phyloP scores from a whole-genome alignment of 208 protist species.

The Phytomonas francai region DNA sequence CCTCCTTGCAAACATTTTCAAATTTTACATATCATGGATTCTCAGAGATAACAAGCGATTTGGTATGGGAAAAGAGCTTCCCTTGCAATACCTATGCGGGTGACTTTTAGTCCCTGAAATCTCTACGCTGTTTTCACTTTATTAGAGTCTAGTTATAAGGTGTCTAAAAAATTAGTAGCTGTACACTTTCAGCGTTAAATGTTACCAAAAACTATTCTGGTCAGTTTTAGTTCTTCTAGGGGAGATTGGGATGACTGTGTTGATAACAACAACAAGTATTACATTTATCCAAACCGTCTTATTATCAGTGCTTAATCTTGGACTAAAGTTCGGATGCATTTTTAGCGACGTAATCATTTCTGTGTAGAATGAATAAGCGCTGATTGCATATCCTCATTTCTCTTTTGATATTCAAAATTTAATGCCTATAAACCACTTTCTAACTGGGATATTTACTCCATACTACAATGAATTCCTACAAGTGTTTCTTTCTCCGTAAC shows the following conservation, averaged over 20 bases:
- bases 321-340: neutral
- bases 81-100: neutral
- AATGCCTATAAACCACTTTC: neutral
- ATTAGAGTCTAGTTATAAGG: neutral
- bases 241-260: neutral
- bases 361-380: neutral
- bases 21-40: neutral
- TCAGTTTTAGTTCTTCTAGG: neutral
- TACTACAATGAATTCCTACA: neutral
- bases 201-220: neutral
- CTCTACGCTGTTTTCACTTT: neutral
- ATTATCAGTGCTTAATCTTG: neutral
- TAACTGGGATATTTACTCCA: neutral
- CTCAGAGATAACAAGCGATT: neutral
- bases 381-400: neutral
- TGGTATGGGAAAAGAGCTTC: neutral
- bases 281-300: neutral
- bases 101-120: neutral
- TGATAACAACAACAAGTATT: neutral
- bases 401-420: neutral
- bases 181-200: neutral
- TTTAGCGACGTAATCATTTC: neutral
- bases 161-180: neutral
- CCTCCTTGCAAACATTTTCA: neutral
- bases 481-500: conserved; percentile 8